Evolutionary conservation across 2,329 filamentous ascomycete species (phyloP), one percentile per base, ranked within the genome.

Genomic region (Colletotrichum sp.): DNA sequence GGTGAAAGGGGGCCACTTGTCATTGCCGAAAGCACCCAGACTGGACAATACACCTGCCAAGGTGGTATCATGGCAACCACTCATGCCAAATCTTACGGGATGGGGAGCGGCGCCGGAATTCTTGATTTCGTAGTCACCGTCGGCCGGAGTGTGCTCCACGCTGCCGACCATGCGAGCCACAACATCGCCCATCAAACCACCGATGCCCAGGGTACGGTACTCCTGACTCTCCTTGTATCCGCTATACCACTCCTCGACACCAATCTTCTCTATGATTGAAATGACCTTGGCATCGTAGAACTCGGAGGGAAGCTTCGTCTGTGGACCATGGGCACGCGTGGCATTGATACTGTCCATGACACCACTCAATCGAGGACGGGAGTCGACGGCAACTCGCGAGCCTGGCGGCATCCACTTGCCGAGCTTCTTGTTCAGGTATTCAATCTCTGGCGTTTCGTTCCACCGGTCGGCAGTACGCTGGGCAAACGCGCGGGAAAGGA

Each of bases 341-440:
- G 95, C 92, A 82, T 98, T 98, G 81, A 98, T 91, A 0, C 95
- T 97, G 85, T 99, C 97, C 94, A 98, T 95, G 80, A 99, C 94
- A 69, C 97, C 97, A 8, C 93, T 96, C 15, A 98, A 88, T 60
- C 96, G 90, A 1, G 97, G 97, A 75, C 93, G 93, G 1, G 93
- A 93, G 83, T 98, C 96, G 10, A 98, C 95, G 30, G 94, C 94
- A 10, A 98, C 93, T 52, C 89, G 89, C 34, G 88, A 89, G 43
- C 89, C 89, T 9, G 92, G 89, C 0, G 95, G 95, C 94, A 98
- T 98, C 92, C 94, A 98, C 83, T 94, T 95, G 43, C 94, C 92
- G 70, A 96, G 92, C 75, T 94, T 86, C 76, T 91, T 93, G 80
- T 94, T 96, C 28, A 98, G 87, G 82, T 98, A 96, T 36, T 90